Conservation (phyloP, 192 early-diverging fungal genomes). For the Paraglomus brasilianum region DNA sequence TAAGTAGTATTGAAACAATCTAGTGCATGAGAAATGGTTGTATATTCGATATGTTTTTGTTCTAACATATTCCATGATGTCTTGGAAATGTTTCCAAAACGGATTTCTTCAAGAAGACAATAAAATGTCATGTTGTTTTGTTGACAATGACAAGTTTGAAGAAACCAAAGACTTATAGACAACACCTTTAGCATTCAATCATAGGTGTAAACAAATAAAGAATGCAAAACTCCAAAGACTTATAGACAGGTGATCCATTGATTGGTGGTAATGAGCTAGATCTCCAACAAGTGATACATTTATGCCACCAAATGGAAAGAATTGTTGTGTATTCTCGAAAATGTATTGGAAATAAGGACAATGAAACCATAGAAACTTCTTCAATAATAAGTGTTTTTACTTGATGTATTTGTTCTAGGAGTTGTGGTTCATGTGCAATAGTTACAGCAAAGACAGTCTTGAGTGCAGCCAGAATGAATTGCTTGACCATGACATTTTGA, state of each 20-base stretch:
- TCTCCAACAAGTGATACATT: neutral
- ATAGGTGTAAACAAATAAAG: too few species aligned
- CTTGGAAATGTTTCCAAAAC: too few species aligned
- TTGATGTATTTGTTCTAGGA: neutral
- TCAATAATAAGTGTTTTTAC: slow-evolving; percentile 14
- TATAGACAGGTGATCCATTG: neutral
- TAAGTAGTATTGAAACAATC: too few species aligned
- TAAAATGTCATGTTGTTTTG: too few species aligned
- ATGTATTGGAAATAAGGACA: neutral
- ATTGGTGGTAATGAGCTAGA: neutral
- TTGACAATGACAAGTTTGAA: too few species aligned
- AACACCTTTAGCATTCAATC: too few species aligned
- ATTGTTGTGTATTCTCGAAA: neutral
- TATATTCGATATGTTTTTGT: too few species aligned
- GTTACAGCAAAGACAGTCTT: neutral
- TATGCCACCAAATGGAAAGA: neutral
- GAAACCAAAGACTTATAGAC: too few species aligned
- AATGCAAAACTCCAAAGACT: too few species aligned
- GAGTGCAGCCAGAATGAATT: neutral
- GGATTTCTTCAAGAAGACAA: too few species aligned
- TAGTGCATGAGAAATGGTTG: too few species aligned
- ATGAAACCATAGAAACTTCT: neutral
- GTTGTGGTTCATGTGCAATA: neutral
- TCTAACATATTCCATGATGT: too few species aligned
- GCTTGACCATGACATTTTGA: slow-evolving; percentile 4